Evolutionary conservation across 176 grass and related monocot genomes (phyloP).

Genomic region (Lolium rigidum): DNA sequence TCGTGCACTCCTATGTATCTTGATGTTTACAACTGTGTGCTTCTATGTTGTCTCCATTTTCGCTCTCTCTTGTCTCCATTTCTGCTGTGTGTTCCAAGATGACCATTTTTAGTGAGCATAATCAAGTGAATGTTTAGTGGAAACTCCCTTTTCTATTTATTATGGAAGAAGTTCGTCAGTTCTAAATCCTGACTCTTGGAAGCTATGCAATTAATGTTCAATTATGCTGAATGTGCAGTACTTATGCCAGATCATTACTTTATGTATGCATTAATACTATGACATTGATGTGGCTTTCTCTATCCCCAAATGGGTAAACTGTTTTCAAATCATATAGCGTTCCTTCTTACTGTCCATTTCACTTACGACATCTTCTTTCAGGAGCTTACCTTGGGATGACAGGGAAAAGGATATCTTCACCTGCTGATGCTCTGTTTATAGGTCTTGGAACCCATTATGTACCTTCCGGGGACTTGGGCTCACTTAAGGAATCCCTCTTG

Average conservation of each 20-base stretch:
- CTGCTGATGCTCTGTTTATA: slow-evolving; percentile 87
- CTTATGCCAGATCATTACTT: neutral
- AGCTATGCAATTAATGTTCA: slow-evolving; percentile 15
- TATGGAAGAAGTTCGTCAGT: neutral
- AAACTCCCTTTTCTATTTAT: neutral
- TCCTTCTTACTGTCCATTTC: slow-evolving; percentile 26
- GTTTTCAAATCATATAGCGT: neutral
- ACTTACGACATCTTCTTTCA: slow-evolving; percentile 50
- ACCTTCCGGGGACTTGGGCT: slow-evolving; percentile 65
- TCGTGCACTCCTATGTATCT: slow-evolving; percentile 22
- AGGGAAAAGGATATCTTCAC: slow-evolving; percentile 92
- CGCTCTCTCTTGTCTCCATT: neutral
- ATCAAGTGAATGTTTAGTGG: neutral
- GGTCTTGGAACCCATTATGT: slow-evolving; percentile 97
- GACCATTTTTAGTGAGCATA: neutral
- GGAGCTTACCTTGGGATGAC: slow-evolving; percentile 90
- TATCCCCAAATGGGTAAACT: slow-evolving; percentile 21
- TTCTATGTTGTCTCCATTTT: neutral
- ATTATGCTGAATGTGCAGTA: neutral
- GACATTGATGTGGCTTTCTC: slow-evolving; percentile 9
- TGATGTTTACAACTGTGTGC: slow-evolving; percentile 33
- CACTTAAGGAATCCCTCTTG: slow-evolving; percentile 83
- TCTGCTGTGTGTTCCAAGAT: neutral
- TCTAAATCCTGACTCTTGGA: slow-evolving; percentile 4
- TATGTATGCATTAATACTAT: neutral